These are phyloP conservation scores for Gossypium gossypioides DNA, from an alignment of 441 rosid genomes.

Conservation along the genomic window DNA sequence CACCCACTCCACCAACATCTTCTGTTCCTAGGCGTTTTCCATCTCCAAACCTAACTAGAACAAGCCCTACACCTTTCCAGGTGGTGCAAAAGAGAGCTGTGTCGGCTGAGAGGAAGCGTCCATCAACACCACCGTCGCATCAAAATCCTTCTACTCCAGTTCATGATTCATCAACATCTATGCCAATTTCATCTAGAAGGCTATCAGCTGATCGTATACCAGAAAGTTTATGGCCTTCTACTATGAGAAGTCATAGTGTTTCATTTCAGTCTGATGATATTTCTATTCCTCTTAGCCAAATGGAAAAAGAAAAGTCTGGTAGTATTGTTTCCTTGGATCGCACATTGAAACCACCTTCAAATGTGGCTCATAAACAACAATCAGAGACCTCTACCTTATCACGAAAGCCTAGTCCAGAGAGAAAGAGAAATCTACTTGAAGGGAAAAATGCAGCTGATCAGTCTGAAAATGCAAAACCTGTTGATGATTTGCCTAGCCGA, in stretches of 20 bases:
- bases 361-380: conserved; percentile 67
- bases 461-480: conserved; percentile 86
- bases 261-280: conserved; percentile 85
- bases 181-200: conserved; percentile 49
- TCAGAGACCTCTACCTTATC: conserved; percentile 39
- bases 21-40: conserved; percentile 44
- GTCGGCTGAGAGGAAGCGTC: conserved; percentile 85
- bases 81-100: conserved; percentile 53
- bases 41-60: conserved; percentile 62
- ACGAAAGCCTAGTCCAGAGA: conserved; percentile 67
- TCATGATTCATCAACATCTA: conserved; percentile 45
- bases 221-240: conserved; percentile 96
- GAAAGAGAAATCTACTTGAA: conserved; percentile 64
- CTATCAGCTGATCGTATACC: conserved; percentile 53
- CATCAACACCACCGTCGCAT: conserved; percentile 64
- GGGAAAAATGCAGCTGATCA: conserved; percentile 64
- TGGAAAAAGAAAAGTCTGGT: conserved; percentile 79
- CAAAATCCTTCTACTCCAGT: conserved; percentile 61
- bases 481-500: conserved; percentile 52
- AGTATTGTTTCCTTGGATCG: conserved; percentile 50
- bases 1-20: conserved; percentile 47
- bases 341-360: conserved; percentile 72
- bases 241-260: conserved; percentile 93
- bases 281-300: conserved; percentile 73
- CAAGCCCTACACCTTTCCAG: conserved; percentile 37